phyloP scores from a whole-genome alignment of 768 basidiomycete genomes.

The Phlebiopsis flavidoalba region DNA sequence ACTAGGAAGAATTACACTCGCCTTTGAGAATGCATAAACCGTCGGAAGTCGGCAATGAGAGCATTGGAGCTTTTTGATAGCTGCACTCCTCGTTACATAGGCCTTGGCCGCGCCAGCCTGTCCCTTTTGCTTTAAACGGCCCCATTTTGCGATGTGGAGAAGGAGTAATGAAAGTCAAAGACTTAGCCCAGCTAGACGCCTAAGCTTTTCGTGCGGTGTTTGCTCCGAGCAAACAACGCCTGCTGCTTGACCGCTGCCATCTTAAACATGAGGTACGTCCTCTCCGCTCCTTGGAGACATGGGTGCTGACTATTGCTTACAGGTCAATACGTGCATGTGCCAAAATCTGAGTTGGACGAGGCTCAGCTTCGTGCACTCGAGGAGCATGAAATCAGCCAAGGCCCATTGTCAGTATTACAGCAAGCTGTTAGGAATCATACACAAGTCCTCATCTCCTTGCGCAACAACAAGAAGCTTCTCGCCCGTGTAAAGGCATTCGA shows the following conservation, averaged over 20 bases:
- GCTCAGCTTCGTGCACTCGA: conserved; percentile 93
- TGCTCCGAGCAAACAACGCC: conserved; percentile 14
- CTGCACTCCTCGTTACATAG: conserved; percentile 84
- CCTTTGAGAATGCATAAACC: conserved; percentile 98
- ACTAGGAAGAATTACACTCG: conserved; percentile 29
- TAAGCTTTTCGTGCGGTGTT: conserved; percentile 24
- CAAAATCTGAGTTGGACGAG: conserved; percentile 96
- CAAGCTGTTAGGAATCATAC: conserved; percentile 97
- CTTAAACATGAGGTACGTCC: conserved; percentile 19
- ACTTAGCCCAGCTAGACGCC: conserved; percentile 11
- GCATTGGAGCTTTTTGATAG: conserved; percentile 94
- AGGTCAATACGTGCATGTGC: conserved; percentile 97
- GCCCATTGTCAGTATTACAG: conserved; percentile 93
- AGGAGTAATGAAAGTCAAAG: conserved; percentile 6
- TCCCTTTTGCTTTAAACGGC: conserved; percentile 76
- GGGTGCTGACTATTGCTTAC: conserved; percentile 6
- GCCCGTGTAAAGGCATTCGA: conserved; percentile 98
- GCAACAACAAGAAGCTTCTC: conserved; percentile 97
- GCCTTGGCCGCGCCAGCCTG: conserved; percentile 90
- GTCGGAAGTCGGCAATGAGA: conserved; percentile 94
- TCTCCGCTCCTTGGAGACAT: neutral
- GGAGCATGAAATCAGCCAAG: conserved; percentile 98
- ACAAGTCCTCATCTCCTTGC: conserved; percentile 92
- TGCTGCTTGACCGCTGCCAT: conserved; percentile 7
- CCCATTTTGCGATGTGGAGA: conserved; percentile 43